phyloP scores from a whole-genome alignment of 768 basidiomycete genomes.

The Stropharia rugosoannulata region DNA sequence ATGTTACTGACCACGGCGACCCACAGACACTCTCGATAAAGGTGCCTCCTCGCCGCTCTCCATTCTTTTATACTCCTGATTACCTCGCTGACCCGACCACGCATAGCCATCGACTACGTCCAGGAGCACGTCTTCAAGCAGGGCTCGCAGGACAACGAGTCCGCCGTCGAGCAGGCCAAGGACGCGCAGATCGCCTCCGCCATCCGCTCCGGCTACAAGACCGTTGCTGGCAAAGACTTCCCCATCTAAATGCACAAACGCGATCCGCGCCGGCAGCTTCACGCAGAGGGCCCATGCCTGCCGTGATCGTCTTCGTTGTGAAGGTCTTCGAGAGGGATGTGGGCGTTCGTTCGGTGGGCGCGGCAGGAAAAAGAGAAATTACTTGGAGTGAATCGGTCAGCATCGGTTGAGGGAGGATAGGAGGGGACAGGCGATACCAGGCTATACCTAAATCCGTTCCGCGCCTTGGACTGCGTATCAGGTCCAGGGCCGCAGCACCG shows the following conservation, averaged over 20 bases:
- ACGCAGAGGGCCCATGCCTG: no score
- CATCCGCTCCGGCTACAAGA: conserved; percentile 24
- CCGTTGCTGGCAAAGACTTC: conserved; percentile 18
- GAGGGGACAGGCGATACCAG: no score
- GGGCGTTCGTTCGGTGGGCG: no score
- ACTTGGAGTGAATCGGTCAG: no score
- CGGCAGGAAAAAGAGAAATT: no score
- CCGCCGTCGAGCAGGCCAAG: conserved; percentile 28
- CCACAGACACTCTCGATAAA: not conserved
- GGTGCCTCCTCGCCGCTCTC: not conserved
- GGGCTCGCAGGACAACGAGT: conserved; percentile 30
- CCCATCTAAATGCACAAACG: not conserved
- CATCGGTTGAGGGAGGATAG: no score
- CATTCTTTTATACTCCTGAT: no score
- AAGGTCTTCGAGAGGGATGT: no score
- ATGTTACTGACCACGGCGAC: not conserved
- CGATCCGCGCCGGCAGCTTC: not conserved
- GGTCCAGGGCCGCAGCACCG: no score
- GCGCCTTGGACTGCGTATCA: no score
- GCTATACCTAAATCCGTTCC: no score
- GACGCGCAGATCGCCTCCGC: conserved; percentile 27
- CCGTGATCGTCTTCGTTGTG: no score
- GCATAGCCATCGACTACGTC: conserved; percentile 16
- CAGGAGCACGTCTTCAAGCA: conserved; percentile 20
- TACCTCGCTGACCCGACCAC: not conserved